Conservation (phyloP, 495 filamentous ascomycete species). For the Neurospora pannonica region DNA sequence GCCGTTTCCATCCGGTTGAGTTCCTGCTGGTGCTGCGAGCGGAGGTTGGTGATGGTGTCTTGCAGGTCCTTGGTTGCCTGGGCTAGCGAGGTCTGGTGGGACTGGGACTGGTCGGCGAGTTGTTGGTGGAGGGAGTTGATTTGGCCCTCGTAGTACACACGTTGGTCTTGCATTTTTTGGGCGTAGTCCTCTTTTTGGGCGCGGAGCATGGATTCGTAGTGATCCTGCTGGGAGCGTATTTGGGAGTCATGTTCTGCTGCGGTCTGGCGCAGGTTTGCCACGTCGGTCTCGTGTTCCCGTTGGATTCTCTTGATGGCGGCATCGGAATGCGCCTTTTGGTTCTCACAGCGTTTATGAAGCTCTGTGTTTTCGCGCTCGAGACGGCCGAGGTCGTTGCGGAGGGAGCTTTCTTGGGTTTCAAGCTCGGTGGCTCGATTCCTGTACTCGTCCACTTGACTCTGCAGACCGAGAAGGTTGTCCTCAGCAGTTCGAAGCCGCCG, state of each 20-base stretch:
- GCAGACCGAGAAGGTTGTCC: neutral
- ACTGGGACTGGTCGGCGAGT: neutral
- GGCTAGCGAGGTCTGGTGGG: neutral
- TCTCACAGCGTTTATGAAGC: neutral
- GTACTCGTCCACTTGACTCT: neutral
- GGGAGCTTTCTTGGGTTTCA: neutral
- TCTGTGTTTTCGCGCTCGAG: neutral
- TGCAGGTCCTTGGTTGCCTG: neutral
- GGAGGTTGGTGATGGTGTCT: neutral
- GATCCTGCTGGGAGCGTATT: neutral
- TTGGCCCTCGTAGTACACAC: neutral
- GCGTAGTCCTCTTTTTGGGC: neutral
- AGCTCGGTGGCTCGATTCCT: neutral
- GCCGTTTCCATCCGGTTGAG: neutral
- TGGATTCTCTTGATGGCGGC: neutral
- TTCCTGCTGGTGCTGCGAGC: neutral
- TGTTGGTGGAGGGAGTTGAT: neutral
- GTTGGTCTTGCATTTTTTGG: neutral
- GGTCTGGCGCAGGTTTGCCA: neutral
- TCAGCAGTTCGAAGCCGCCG: neutral
- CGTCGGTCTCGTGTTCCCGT: neutral
- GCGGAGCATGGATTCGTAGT: neutral
- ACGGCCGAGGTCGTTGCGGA: neutral
- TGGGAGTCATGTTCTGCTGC: neutral
- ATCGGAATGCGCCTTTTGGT: neutral